These are phyloP conservation scores for Porcisia deanei DNA, from an alignment of 208 protist genomes.

Conservation along the genomic window DNA sequence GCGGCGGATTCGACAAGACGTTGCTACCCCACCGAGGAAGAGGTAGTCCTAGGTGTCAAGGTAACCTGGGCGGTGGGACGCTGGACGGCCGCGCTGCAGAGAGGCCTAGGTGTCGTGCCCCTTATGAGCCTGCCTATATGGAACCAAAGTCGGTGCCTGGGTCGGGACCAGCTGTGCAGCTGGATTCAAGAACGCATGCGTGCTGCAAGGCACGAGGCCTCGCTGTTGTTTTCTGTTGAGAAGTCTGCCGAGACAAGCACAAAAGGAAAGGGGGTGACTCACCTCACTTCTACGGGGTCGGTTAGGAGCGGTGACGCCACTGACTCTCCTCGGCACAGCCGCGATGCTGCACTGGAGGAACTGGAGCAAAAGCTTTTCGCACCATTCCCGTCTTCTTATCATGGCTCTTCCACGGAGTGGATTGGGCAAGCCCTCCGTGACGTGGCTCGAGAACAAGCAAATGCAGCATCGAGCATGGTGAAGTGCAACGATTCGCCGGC, in stretches of 20 bases:
- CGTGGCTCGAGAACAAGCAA: conserved; percentile 16
- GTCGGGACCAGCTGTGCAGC: neutral
- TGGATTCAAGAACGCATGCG: conserved; percentile 9
- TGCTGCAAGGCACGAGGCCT: neutral
- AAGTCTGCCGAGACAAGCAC: neutral
- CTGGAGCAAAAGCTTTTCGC: conserved; percentile 28
- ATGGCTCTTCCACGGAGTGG: conserved; percentile 41
- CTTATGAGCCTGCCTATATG: conserved; percentile 1
- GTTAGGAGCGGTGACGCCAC: neutral
- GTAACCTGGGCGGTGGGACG: conserved; percentile 41
- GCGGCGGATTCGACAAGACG: neutral
- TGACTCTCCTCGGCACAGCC: neutral
- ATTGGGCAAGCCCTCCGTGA: conserved; percentile 36
- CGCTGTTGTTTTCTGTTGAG: neutral
- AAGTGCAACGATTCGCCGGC: neutral
- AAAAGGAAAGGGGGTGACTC: neutral
- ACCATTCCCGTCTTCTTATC: conserved; percentile 22
- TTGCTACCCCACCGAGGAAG: conserved; percentile 15
- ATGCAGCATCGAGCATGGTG: conserved; percentile 1
- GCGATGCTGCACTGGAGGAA: neutral
- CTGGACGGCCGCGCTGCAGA: conserved; percentile 19
- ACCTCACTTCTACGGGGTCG: neutral
- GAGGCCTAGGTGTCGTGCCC: neutral
- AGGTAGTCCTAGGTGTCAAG: conserved; percentile 36
- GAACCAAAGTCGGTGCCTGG: neutral